These are phyloP conservation scores for Niveomyces coronatus DNA, from an alignment of 2,329 filamentous ascomycete genomes.

Conservation along the genomic window DNA sequence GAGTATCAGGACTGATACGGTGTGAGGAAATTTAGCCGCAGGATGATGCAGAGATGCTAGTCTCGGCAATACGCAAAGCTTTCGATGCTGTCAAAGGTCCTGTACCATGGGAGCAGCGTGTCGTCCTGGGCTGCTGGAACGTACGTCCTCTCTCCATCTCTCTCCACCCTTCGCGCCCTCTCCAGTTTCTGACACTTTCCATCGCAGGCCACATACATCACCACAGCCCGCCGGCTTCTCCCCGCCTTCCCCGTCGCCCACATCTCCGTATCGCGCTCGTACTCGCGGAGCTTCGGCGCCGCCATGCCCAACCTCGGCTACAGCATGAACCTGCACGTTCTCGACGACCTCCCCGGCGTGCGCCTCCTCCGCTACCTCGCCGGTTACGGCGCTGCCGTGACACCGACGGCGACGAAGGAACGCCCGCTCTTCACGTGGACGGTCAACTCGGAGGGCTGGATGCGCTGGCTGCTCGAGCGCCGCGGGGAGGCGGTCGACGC, in stretches of 20 bases:
- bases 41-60: constrained; percentile 59
- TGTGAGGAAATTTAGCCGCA: constrained; percentile 32
- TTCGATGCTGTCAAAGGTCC: constrained; percentile 41
- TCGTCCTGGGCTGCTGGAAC: constrained; percentile 78
- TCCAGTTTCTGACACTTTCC: neutral
- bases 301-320: constrained; percentile 56
- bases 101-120: constrained; percentile 58
- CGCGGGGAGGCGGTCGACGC: constrained; percentile 51
- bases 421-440: constrained; percentile 61
- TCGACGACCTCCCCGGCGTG: constrained; percentile 58
- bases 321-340: constrained; percentile 61
- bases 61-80: constrained; percentile 55
- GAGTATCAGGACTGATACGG: no score
- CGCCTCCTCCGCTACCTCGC: constrained; percentile 57
- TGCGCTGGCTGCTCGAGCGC: constrained; percentile 64
- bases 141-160: constrained; percentile 27
- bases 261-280: constrained; percentile 55
- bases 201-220: constrained; percentile 53
- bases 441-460: constrained; percentile 66
- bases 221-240: constrained; percentile 49
- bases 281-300: constrained; percentile 60
- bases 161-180: neutral
- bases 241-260: constrained; percentile 55
- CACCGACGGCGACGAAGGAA: constrained; percentile 37
- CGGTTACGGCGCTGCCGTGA: no score